phyloP scores from a whole-genome alignment of 805 yeast species.

The Myxozyma melibiosi region DNA sequence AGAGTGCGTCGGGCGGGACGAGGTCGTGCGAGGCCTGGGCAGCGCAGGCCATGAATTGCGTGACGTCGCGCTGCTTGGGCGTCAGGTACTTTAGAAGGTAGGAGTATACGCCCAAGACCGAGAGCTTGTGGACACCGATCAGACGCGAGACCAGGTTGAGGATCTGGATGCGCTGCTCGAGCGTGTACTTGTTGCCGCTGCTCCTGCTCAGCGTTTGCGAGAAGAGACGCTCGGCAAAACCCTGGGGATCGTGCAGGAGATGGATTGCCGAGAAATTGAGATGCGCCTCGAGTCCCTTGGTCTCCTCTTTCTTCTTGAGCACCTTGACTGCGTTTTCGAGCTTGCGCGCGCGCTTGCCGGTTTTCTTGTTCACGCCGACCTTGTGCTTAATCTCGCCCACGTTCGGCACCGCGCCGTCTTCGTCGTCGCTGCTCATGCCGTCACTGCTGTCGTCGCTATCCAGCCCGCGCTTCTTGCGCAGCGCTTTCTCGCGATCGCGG shows the following conservation, averaged over 20 bases:
- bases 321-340: slow-evolving; percentile 72
- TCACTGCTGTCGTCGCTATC: slow-evolving; percentile 58
- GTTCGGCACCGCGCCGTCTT: slow-evolving; percentile 15
- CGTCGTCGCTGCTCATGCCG: slow-evolving; percentile 46
- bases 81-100: slow-evolving; percentile 86
- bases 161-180: slow-evolving; percentile 86
- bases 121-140: slow-evolving; percentile 92
- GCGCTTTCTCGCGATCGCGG: slow-evolving; percentile 82
- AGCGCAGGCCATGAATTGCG: slow-evolving; percentile 93
- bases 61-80: slow-evolving; percentile 92
- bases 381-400: slow-evolving; percentile 63
- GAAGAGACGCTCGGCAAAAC: slow-evolving; percentile 87
- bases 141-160: slow-evolving; percentile 86
- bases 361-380: slow-evolving; percentile 79
- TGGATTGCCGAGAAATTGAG: slow-evolving; percentile 95
- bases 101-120: slow-evolving; percentile 86
- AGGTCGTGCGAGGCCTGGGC: slow-evolving; percentile 97
- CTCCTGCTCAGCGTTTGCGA: slow-evolving; percentile 65
- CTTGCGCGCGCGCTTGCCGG: slow-evolving; percentile 77
- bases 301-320: slow-evolving; percentile 54
- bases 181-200: slow-evolving; percentile 66
- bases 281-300: slow-evolving; percentile 56
- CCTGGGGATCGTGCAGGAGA: slow-evolving; percentile 93
- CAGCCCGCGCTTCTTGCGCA: slow-evolving; percentile 56
- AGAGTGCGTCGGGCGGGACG: slow-evolving; percentile 92